Evolutionary conservation across 768 basidiomycete genomes (phyloP).

Genomic region (Naganishia vishniacii): DNA sequence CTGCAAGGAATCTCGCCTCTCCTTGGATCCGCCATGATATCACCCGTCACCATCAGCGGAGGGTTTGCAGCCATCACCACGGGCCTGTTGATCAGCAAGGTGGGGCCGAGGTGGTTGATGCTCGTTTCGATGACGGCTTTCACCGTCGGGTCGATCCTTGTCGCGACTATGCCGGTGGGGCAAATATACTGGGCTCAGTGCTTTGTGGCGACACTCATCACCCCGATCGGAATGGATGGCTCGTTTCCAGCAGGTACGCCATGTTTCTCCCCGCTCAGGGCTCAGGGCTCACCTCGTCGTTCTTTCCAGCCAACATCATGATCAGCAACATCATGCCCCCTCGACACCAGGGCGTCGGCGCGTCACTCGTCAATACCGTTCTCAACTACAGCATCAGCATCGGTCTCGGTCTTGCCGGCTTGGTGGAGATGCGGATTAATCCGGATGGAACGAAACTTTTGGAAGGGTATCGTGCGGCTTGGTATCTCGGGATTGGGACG

Average conservation of each 20-base stretch:
- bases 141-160: conserved; percentile 28
- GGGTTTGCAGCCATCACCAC: conserved; percentile 30
- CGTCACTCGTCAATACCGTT: conserved; percentile 25
- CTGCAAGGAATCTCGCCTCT: conserved; percentile 29
- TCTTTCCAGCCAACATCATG: conserved; percentile 16
- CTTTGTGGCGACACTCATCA: conserved; percentile 25
- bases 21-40: conserved; percentile 28
- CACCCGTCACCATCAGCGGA: conserved; percentile 28
- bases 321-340: conserved; percentile 22
- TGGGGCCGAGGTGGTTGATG: conserved; percentile 30
- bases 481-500: conserved; percentile 31
- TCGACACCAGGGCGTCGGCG: conserved; percentile 22
- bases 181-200: conserved; percentile 32
- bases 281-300: background rate
- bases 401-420: conserved; percentile 31
- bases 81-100: conserved; percentile 28
- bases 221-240: conserved; percentile 25
- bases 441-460: conserved; percentile 18
- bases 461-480: conserved; percentile 28
- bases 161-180: conserved; percentile 23
- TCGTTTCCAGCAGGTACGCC: conserved; percentile 11
- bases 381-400: conserved; percentile 32
- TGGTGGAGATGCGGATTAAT: conserved; percentile 29
- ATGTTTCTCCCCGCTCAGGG: background rate
- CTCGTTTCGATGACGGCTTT: conserved; percentile 33